These are phyloP conservation scores for Terfezia claveryi DNA, from an alignment of 495 filamentous ascomycete genomes.

Conservation along the genomic window DNA sequence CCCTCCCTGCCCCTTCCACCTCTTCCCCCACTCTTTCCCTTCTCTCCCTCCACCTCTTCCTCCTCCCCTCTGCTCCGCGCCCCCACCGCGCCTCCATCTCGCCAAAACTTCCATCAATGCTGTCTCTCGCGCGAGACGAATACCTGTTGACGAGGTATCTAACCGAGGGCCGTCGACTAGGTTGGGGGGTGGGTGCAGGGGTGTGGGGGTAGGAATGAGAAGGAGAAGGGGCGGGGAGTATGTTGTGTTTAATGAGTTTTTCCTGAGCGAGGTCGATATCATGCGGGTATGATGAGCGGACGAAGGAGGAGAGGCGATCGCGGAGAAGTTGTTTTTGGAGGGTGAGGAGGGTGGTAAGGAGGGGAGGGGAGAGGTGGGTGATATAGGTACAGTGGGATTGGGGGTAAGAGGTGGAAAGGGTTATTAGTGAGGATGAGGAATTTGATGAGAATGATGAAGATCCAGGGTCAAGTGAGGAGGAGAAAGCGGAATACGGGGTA, in stretches of 20 bases:
- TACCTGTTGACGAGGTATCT: background rate
- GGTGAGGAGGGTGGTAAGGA: background rate
- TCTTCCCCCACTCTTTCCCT: conserved; percentile 8
- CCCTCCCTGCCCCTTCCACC: conserved; percentile 5
- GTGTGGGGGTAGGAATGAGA: background rate
- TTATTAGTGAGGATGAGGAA: background rate
- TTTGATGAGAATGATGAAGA: background rate
- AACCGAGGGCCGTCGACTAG: background rate
- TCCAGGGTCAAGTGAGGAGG: background rate
- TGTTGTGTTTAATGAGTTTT: background rate
- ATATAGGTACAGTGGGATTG: background rate
- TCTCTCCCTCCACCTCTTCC: conserved; percentile 3
- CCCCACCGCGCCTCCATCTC: too few relatives aligned
- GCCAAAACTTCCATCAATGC: background rate
- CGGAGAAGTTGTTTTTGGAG: background rate
- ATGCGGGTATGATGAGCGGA: background rate
- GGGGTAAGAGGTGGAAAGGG: background rate
- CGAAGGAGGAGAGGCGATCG: background rate
- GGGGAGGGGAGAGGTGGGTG: background rate
- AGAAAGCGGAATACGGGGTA: background rate
- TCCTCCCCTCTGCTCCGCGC: conserved; percentile 4
- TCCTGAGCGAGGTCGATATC: background rate
- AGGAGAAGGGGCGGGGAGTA: background rate
- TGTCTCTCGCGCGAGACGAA: background rate
- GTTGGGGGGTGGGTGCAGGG: background rate